Conservation (phyloP, 1,284 basidiomycete genomes). For the Pseudozyma tsukubaensis region DNA sequence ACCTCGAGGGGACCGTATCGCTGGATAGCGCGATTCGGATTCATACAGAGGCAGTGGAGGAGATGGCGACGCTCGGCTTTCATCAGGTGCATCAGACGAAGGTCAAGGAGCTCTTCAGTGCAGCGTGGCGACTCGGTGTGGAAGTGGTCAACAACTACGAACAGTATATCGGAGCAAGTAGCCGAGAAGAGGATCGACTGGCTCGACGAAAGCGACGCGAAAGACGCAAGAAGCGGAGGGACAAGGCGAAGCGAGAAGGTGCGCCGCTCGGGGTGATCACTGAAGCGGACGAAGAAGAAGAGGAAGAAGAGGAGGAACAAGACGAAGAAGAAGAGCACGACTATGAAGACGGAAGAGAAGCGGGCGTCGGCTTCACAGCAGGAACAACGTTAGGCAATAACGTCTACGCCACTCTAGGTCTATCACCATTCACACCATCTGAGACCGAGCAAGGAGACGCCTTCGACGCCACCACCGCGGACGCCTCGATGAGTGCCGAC, state of each 20-base stretch:
- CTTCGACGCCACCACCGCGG: constrained; percentile 16
- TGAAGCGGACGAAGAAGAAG: constrained; percentile 44
- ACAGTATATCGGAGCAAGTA: constrained; percentile 29
- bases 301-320: constrained; percentile 32
- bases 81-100: constrained; percentile 22
- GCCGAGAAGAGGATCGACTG: constrained; percentile 26
- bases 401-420: background rate
- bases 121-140: constrained; percentile 23
- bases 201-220: constrained; percentile 33
- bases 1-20: constrained; percentile 17
- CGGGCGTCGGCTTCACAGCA: background rate
- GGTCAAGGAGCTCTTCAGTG: constrained; percentile 30
- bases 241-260: constrained; percentile 26
- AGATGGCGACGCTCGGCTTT: constrained; percentile 43
- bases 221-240: constrained; percentile 31
- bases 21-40: constrained; percentile 32
- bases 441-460: background rate
- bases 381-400: background rate
- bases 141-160: constrained; percentile 41
- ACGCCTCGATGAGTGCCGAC: constrained; percentile 38
- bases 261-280: constrained; percentile 40
- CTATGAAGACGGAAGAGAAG: constrained; percentile 1
- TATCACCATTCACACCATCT: background rate
- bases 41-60: constrained; percentile 24
- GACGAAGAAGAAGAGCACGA: constrained; percentile 12